Conservation (phyloP, 345 rosid genomes). For the Linum usitatissimum region DNA sequence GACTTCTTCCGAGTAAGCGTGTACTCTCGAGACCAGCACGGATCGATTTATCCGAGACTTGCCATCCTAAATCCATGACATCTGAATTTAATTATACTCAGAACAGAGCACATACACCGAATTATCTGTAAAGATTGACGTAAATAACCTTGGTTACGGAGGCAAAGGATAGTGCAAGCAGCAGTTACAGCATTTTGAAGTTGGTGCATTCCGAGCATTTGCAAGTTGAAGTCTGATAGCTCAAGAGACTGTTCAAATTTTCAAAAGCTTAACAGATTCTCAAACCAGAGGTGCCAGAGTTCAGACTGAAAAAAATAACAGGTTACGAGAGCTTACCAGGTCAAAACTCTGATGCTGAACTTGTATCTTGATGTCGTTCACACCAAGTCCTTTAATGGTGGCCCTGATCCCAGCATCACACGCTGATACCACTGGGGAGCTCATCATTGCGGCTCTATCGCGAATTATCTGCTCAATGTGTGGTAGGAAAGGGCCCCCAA, state of each 20-base stretch:
- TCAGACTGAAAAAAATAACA: neutral
- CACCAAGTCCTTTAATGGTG: conserved; percentile 35
- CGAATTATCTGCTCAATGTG: conserved; percentile 54
- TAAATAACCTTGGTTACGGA: conserved; percentile 49
- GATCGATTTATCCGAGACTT: conserved; percentile 53
- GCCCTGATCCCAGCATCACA: conserved; percentile 43
- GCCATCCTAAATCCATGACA: conserved; percentile 44
- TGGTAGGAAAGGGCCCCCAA: conserved; percentile 87
- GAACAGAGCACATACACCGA: neutral
- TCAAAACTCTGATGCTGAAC: conserved; percentile 12
- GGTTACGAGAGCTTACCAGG: conserved; percentile 31
- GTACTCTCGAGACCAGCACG: conserved; percentile 65
- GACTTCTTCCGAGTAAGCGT: conserved; percentile 72
- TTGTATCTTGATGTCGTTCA: conserved; percentile 47
- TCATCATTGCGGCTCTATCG: conserved; percentile 47
- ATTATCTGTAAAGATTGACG: neutral
- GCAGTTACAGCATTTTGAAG: conserved; percentile 85
- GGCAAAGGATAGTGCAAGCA: conserved; percentile 56
- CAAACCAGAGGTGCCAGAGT: neutral
- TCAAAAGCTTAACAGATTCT: neutral
- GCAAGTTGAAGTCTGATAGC: conserved; percentile 48
- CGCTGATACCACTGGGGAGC: conserved; percentile 47
- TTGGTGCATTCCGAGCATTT: conserved; percentile 83
- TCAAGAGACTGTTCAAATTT: conserved; percentile 37
- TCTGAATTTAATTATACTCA: neutral